A percentile compares a stretch with the other conserved stretches of the same genome.
Conservation (phyloP, 75 land plant species). For the Ceratopteris richardii region DNA sequence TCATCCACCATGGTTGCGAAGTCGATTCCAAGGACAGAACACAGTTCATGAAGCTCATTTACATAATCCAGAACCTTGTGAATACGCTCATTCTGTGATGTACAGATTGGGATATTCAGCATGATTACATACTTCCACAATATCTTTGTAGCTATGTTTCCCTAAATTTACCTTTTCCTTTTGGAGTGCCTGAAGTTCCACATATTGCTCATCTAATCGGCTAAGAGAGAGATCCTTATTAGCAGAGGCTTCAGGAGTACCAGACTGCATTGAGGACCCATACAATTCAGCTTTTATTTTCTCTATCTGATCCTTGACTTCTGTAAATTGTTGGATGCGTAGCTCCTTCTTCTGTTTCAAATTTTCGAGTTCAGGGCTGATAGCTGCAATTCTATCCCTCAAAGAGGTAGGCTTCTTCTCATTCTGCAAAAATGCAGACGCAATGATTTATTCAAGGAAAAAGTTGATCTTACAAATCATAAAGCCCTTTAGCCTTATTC, state of each 20-base stretch:
- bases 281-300: constrained; percentile 38
- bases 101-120: no score
- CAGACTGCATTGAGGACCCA: constrained; percentile 9
- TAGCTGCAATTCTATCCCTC: constrained; percentile 44
- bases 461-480: no score
- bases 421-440: constrained; percentile 16
- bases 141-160: no score
- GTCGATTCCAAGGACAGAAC: constrained; percentile 37
- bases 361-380: constrained; percentile 36
- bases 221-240: constrained; percentile 37
- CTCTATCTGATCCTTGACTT: constrained; percentile 40
- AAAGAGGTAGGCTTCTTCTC: constrained; percentile 39
- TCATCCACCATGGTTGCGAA: constrained; percentile 29
- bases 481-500: no score
- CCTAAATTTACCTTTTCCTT: constrained; percentile 39
- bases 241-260: background rate
- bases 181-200: constrained; percentile 38
- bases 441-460: no score
- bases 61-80: constrained; percentile 37
- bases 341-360: constrained; percentile 40
- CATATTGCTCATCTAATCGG: constrained; percentile 39
- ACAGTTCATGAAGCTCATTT: constrained; percentile 36
- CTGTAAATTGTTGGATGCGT: constrained; percentile 34
- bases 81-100: constrained; percentile 36
- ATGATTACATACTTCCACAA: no score